These are phyloP conservation scores for Dalbergia cultrata DNA, from an alignment of 306 rosid genomes.

Conservation along the genomic window DNA sequence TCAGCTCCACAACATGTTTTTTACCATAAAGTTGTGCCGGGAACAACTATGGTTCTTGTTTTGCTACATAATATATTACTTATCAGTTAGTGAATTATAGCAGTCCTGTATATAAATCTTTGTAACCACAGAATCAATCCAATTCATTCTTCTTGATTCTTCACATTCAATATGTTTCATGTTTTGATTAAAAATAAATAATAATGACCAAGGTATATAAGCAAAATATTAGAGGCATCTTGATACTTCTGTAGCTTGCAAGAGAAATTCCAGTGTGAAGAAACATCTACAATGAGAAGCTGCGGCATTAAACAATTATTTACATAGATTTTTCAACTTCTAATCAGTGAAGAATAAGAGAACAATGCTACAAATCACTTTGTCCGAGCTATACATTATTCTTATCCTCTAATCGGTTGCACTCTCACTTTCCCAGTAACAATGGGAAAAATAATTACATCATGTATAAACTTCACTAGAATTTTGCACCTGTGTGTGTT, in stretches of 20 bases:
- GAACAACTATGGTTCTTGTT: neutral
- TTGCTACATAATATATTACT: neutral
- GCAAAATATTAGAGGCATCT: neutral
- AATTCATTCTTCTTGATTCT: too few relatives aligned
- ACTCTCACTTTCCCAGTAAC: constrained; percentile 33
- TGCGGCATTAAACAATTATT: constrained; percentile 5
- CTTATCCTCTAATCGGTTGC: constrained; percentile 7
- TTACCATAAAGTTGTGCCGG: neutral
- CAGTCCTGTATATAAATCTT: too few relatives aligned
- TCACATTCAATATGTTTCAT: too few relatives aligned
- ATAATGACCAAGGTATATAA: neutral
- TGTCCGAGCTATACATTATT: constrained; percentile 39
- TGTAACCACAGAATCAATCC: too few relatives aligned
- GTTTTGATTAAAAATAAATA: neutral
- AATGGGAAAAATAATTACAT: constrained; percentile 44
- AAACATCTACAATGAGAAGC: neutral
- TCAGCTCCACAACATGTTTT: neutral
- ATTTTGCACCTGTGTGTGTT: constrained; percentile 39
- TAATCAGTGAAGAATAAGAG: constrained; percentile 1
- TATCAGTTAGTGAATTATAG: too few relatives aligned
- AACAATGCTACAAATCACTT: constrained; percentile 36
- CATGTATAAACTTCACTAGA: constrained; percentile 37
- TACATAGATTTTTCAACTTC: neutral
- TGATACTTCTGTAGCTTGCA: neutral
- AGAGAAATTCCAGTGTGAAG: neutral